phyloP scores from a whole-genome alignment of 2,329 filamentous ascomycete species.

The Phoma sp. region DNA sequence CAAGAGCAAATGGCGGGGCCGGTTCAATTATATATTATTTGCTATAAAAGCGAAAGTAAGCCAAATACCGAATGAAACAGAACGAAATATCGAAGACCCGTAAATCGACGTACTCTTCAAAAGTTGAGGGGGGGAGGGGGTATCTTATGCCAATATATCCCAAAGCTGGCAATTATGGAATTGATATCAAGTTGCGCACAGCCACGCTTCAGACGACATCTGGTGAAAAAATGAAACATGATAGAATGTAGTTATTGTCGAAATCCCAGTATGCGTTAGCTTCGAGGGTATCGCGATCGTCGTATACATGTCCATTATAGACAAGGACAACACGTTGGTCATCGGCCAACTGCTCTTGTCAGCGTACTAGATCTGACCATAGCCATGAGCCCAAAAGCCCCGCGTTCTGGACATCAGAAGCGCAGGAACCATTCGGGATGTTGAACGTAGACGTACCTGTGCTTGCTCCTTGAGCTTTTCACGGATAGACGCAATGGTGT shows the following conservation, averaged over 20 bases:
- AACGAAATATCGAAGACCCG: no score
- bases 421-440: no score
- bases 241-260: conserved; percentile 66
- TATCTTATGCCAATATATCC: no score
- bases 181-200: no score
- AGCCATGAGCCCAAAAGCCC: no score
- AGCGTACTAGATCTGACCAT: conserved; percentile 2
- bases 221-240: conserved; percentile 1
- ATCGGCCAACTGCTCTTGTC: conserved; percentile 56
- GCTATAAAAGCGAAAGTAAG: no score
- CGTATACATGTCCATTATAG: conserved; percentile 81
- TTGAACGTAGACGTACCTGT: conserved; percentile 4
- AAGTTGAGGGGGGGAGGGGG: no score
- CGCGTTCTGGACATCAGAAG: no score
- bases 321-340: conserved; percentile 71
- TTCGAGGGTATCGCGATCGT: conserved; percentile 68
- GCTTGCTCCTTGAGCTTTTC: conserved; percentile 10
- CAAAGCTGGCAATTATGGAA: neutral
- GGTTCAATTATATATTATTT: no score
- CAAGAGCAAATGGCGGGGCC: no score
- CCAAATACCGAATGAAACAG: no score
- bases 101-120: no score
- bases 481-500: conserved; percentile 9
- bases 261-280: conserved; percentile 74
- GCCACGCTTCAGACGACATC: neutral